Evolutionary conservation across 2,329 filamentous ascomycete genomes (phyloP).

Genomic region (Didymellaceae sp.): DNA sequence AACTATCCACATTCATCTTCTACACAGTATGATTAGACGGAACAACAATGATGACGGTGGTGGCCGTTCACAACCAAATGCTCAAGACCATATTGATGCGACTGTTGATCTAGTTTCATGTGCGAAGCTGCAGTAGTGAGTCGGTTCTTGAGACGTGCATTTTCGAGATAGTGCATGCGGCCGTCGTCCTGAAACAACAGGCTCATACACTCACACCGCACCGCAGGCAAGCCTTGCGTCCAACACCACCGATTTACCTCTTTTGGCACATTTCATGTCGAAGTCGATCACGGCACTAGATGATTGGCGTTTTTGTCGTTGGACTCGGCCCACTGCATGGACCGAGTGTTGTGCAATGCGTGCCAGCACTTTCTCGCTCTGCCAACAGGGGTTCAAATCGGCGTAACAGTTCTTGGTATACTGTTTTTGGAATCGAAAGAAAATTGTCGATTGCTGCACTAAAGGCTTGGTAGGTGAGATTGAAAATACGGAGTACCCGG

Average conservation of each 20-base stretch:
- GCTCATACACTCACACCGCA: background rate
- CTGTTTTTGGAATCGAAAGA: constrained; percentile 24
- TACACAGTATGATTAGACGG: too few species aligned
- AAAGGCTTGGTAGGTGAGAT: constrained; percentile 32
- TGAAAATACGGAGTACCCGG: too few species aligned
- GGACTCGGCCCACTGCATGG: background rate
- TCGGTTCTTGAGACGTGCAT: background rate
- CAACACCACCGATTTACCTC: constrained; percentile 1
- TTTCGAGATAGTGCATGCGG: too few species aligned
- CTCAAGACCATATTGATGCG: too few species aligned
- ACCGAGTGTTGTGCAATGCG: constrained; percentile 7
- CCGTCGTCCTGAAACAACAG: constrained; percentile 3
- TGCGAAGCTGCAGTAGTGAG: too few species aligned
- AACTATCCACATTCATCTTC: too few species aligned
- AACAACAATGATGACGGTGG: too few species aligned
- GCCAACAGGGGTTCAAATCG: constrained; percentile 4
- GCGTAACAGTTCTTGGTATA: constrained; percentile 22
- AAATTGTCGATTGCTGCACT: constrained; percentile 34
- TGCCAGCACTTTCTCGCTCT: background rate
- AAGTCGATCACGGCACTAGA: constrained; percentile 28
- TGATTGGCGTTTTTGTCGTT: constrained; percentile 22
- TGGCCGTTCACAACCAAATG: too few species aligned
- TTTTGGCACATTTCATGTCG: background rate
- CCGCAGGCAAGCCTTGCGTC: background rate
- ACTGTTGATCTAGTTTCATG: too few species aligned